phyloP scores from a whole-genome alignment of 805 yeast genomes.

The Saccharomycopsis vini region DNA sequence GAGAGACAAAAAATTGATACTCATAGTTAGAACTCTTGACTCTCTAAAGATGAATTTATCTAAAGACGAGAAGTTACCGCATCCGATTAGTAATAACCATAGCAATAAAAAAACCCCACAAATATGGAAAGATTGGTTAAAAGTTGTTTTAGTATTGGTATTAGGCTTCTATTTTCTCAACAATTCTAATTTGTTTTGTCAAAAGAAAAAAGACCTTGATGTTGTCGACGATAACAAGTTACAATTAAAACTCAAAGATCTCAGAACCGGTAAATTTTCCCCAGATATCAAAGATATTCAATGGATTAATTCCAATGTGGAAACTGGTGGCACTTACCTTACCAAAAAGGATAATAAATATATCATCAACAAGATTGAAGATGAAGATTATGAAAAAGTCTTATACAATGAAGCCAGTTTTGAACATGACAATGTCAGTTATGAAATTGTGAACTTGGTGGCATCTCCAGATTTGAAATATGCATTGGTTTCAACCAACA shows the following conservation, averaged over 20 bases:
- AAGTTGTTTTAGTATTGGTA: too few species aligned
- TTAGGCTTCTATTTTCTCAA: too few species aligned
- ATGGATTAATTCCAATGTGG: conserved; percentile 50
- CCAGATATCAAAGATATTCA: conserved; percentile 51
- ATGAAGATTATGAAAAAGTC: conserved; percentile 33
- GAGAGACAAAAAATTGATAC: too few species aligned
- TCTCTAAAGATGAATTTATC: too few species aligned
- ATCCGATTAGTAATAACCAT: too few species aligned
- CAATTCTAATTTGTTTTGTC: too few species aligned
- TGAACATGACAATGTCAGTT: conserved; percentile 29
- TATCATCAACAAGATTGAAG: conserved; percentile 34
- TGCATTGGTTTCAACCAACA: conserved; percentile 54
- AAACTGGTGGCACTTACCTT: conserved; percentile 59
- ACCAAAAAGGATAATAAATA: conserved; percentile 40
- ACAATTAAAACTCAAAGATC: conserved; percentile 31
- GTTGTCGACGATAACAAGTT: neutral
- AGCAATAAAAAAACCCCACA: too few species aligned
- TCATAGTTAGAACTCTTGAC: too few species aligned
- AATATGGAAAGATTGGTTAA: too few species aligned
- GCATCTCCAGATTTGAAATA: conserved; percentile 60
- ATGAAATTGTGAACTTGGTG: conserved; percentile 42
- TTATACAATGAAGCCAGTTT: conserved; percentile 37
- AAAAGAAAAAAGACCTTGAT: too few species aligned
- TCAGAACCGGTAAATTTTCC: conserved; percentile 47
- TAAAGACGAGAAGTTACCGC: too few species aligned